Evolutionary conservation across 2,329 filamentous ascomycete genomes (phyloP).

Genomic region (Pseudocercospora crystallina): DNA sequence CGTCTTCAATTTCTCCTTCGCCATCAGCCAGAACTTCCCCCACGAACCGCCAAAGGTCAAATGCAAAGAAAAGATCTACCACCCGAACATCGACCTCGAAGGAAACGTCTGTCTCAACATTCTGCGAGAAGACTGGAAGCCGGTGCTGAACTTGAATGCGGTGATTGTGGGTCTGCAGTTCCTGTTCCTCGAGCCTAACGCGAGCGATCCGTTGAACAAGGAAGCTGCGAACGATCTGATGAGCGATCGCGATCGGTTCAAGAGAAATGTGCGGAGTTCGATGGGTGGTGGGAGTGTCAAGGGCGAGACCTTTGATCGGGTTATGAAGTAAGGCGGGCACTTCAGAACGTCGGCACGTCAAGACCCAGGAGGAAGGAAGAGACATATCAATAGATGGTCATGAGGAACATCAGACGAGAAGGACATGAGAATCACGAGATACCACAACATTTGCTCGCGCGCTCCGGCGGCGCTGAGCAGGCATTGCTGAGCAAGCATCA

Average conservation of each 20-base stretch:
- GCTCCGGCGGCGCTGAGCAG: too few relatives aligned
- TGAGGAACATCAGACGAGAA: background rate
- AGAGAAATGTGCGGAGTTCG: constrained; percentile 79
- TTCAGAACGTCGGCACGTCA: background rate
- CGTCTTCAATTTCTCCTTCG: constrained; percentile 84
- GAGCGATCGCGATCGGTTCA: constrained; percentile 81
- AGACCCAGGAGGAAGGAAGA: background rate
- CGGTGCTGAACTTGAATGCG: constrained; percentile 92
- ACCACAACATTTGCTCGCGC: too few relatives aligned
- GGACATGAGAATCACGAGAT: too few relatives aligned
- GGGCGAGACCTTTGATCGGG: constrained; percentile 73
- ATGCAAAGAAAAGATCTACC: constrained; percentile 97
- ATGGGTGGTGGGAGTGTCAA: constrained; percentile 80
- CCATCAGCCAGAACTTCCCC: constrained; percentile 91
- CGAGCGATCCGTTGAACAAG: constrained; percentile 96
- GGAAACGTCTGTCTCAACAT: constrained; percentile 99
- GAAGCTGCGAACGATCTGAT: constrained; percentile 93
- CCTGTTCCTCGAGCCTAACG: constrained; percentile 95
- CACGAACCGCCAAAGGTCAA: constrained; percentile 97
- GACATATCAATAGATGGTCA: background rate
- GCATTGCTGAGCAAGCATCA: too few relatives aligned
- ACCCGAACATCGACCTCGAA: constrained; percentile 96
- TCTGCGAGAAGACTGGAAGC: constrained; percentile 97
- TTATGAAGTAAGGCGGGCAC: constrained; percentile 59
- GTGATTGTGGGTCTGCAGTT: constrained; percentile 95